Conservation (phyloP, 192 early-diverging fungal species). For the Radiomyces spectabilis region DNA sequence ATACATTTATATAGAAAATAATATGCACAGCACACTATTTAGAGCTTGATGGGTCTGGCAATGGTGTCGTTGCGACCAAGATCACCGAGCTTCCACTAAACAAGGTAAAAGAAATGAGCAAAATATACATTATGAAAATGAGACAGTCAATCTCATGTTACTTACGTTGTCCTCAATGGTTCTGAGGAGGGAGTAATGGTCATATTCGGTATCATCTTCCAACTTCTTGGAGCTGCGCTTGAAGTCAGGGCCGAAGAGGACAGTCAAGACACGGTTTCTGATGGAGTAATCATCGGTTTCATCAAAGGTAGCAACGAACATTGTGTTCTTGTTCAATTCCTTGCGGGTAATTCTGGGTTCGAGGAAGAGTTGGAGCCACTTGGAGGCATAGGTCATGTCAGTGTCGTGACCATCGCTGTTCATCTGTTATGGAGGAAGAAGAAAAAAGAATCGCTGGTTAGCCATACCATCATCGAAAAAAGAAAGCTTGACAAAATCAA, state of each 20-base stretch:
- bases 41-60: slow-evolving; percentile 23
- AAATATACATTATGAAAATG: neutral
- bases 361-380: slow-evolving; percentile 51
- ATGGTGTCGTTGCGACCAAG: slow-evolving; percentile 28
- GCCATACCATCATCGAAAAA: neutral
- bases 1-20: too few relatives aligned
- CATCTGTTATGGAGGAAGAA: slow-evolving; percentile 19
- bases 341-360: slow-evolving; percentile 35
- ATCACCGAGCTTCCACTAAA: slow-evolving; percentile 30
- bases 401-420: slow-evolving; percentile 42
- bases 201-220: slow-evolving; percentile 23
- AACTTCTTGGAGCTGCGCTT: slow-evolving; percentile 8
- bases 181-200: slow-evolving; percentile 37
- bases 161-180: slow-evolving; percentile 31
- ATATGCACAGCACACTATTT: too few relatives aligned
- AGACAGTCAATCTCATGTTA: neutral
- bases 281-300: neutral
- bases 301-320: slow-evolving; percentile 27
- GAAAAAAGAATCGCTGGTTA: neutral
- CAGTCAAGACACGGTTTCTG: slow-evolving; percentile 12
- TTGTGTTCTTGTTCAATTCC: slow-evolving; percentile 33
- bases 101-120: neutral
- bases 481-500: neutral
- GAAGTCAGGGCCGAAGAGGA: slow-evolving; percentile 29
- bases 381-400: slow-evolving; percentile 27